These are phyloP conservation scores for Knoxdaviesia proteae DNA, from an alignment of 2,329 filamentous ascomycete genomes.

Conservation along the genomic window DNA sequence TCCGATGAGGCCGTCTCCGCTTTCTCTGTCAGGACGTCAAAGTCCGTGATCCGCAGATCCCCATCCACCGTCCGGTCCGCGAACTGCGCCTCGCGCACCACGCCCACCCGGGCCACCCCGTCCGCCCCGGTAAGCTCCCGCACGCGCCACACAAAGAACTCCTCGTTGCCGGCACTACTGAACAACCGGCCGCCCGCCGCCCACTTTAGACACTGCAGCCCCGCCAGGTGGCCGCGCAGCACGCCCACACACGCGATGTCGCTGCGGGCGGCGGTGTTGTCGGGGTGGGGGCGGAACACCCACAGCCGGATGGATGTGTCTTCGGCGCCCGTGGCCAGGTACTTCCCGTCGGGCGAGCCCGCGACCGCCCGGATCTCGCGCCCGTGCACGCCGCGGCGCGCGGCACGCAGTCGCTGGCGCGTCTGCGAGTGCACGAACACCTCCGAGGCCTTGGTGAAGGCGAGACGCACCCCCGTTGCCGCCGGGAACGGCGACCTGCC, in stretches of 20 bases:
- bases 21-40: slow-evolving; percentile 30
- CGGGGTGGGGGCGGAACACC: slow-evolving; percentile 15
- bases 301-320: slow-evolving; percentile 59
- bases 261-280: slow-evolving; percentile 3
- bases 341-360: slow-evolving; percentile 6
- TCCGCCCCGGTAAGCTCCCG: slow-evolving; percentile 15
- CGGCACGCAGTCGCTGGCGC: slow-evolving; percentile 5
- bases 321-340: slow-evolving; percentile 49
- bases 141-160: slow-evolving; percentile 71
- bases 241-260: slow-evolving; percentile 33
- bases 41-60: slow-evolving; percentile 66
- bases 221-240: slow-evolving; percentile 60
- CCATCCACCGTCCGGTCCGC: slow-evolving; percentile 26
- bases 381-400: slow-evolving; percentile 51
- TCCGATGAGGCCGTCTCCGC: slow-evolving; percentile 7
- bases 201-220: slow-evolving; percentile 67
- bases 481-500: neutral
- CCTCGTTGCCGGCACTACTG: slow-evolving; percentile 71
- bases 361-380: slow-evolving; percentile 50
- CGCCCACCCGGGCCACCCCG: no score
- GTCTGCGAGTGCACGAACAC: slow-evolving; percentile 25
- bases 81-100: slow-evolving; percentile 20
- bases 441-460: slow-evolving; percentile 52
- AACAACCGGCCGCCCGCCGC: slow-evolving; percentile 52
- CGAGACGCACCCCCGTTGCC: slow-evolving; percentile 25